These are phyloP conservation scores for Colletotrichum orbiculare DNA, from an alignment of 2,329 filamentous ascomycete genomes.

Conservation along the genomic window DNA sequence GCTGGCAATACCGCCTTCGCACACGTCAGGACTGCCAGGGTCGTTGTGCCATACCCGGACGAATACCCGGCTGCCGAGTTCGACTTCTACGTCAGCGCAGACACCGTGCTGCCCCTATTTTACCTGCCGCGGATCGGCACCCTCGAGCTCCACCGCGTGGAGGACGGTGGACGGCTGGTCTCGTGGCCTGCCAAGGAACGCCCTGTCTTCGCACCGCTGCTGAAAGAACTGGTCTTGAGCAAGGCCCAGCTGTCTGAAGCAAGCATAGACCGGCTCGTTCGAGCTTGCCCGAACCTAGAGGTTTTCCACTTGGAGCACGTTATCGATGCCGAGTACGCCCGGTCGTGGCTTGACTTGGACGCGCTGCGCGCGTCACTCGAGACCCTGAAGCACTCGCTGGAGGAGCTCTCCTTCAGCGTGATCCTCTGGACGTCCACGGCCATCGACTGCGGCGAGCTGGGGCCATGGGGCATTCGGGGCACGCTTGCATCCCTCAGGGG, in stretches of 20 bases:
- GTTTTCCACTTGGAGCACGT: neutral
- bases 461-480: constrained; percentile 11
- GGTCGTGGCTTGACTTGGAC: neutral
- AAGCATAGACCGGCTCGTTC: neutral
- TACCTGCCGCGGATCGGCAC: constrained; percentile 4
- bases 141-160: constrained; percentile 9
- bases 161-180: neutral
- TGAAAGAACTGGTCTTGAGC: neutral
- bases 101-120: neutral
- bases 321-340: constrained; percentile 6
- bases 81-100: neutral
- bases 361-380: neutral
- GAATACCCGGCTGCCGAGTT: neutral
- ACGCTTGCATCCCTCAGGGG: constrained; percentile 4
- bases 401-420: constrained; percentile 2
- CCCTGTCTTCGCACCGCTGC: neutral
- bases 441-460: constrained; percentile 10
- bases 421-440: constrained; percentile 7
- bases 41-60: neutral
- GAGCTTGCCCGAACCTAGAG: constrained; percentile 1
- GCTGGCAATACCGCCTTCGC: neutral
- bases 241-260: constrained; percentile 1
- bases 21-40: neutral
- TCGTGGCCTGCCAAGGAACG: neutral
- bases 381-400: constrained; percentile 3